Base-by-base conservation (phyloP, 768 basidiomycete genomes). In the Panus rudis region DNA sequence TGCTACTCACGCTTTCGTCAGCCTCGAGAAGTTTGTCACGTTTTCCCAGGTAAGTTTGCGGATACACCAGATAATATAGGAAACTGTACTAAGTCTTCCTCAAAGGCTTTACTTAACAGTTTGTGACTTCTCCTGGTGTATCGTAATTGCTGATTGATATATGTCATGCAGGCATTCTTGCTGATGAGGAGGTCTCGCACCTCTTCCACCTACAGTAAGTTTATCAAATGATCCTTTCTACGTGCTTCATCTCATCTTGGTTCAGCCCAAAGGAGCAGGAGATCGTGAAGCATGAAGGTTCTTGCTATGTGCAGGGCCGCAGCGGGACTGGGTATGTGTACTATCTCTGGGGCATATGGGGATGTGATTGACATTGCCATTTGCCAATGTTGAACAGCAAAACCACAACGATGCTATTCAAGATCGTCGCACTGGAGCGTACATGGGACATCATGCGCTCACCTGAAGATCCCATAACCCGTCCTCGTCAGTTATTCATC, bases 331-430 rank as follows among this genome's bases (percentile, higher is more conserved):
- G 84, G 84, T 84, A 51, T 12, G 69, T 32, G 17, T n/a, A 12
- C 25, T 20, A 16, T 17, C n/a, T 6, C 16, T 41, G 8, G 14
- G 2, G 4, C 11, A 28, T 21, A 0, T 4, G 6, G 24, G 16
- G 6, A 35, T 21, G 14, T 40, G 23, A 14, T 16, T 16, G 6
- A 16, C 11, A 4, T 17, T 14, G 14, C 12, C 25, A n/a, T 13
- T n/a, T 27, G 19, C 23, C n/a, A 16, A 4, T 14, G 4, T 7
- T 2, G 11, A 19, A 4, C 50, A 84, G 84, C 1, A 85, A 85
- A 69, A 86, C 82, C 0, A 87, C 84, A 0, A 82, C 83, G 0
- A 84, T 87, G 73, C 64, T 87, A 1, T 84, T 82, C 66, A 85
- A 83, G 59, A 85, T 87, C 73, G 67, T 85, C 3, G 73, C 76